Conservation (phyloP, 1,139 yeast genomes). For the Debaryomyces robertsiae region DNA sequence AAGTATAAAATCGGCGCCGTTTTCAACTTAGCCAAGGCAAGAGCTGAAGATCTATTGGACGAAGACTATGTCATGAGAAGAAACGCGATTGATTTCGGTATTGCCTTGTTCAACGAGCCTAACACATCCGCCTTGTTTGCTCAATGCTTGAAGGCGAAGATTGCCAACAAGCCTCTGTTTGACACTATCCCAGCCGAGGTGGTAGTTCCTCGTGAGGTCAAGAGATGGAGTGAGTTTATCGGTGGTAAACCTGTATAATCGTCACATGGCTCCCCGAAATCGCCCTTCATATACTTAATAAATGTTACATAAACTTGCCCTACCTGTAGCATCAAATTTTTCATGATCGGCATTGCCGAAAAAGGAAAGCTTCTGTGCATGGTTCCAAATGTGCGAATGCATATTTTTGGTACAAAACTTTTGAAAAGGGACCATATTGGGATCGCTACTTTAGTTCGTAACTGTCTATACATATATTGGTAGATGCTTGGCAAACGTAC, state of each 20-base stretch:
- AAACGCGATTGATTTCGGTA: slow-evolving; percentile 96
- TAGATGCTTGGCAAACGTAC: no score
- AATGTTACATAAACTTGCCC: no score
- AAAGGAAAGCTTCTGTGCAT: no score
- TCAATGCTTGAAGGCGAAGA: slow-evolving; percentile 72
- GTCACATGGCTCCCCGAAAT: no score
- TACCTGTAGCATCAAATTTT: no score
- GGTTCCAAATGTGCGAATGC: no score
- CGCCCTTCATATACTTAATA: no score
- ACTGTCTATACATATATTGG: no score
- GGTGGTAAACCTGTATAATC: slow-evolving; percentile 82
- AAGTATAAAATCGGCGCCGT: slow-evolving; percentile 81
- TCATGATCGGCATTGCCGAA: no score
- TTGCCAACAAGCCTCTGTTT: slow-evolving; percentile 55
- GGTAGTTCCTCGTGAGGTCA: slow-evolving; percentile 78
- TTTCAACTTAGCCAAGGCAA: slow-evolving; percentile 84
- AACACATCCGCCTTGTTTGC: slow-evolving; percentile 89
- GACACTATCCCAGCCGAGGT: slow-evolving; percentile 48
- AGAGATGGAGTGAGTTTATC: slow-evolving; percentile 94
- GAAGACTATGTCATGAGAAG: slow-evolving; percentile 98
- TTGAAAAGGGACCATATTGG: no score
- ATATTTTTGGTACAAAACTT: no score
- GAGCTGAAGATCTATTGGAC: slow-evolving; percentile 83
- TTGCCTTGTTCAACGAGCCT: slow-evolving; percentile 95
- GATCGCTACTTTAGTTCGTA: no score